phyloP scores from a whole-genome alignment of 2,329 filamentous ascomycete genomes.

The Fusarium haematococcum region DNA sequence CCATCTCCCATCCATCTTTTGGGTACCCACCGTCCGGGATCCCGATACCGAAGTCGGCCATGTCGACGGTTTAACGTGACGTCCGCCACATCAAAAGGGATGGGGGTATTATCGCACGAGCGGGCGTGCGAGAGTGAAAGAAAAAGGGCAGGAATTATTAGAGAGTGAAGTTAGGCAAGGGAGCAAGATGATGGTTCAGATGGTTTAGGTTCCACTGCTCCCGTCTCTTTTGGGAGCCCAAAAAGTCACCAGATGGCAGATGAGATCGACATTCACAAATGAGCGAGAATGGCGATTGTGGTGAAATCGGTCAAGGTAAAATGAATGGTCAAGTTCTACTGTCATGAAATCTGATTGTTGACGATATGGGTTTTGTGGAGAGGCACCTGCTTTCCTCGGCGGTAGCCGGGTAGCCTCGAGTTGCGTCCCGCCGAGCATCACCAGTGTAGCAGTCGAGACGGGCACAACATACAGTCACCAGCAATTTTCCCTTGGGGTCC shows the following conservation, averaged over 20 bases:
- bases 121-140: neutral
- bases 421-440: conserved; percentile 23
- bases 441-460: conserved; percentile 4
- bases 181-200: conserved; percentile 17
- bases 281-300: neutral
- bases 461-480: conserved; percentile 16
- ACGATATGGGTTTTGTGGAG: conserved; percentile 30
- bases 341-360: conserved; percentile 2
- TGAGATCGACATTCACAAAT: neutral
- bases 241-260: neutral
- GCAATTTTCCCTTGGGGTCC: neutral
- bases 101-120: neutral
- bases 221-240: conserved; percentile 5
- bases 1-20: conserved; percentile 6
- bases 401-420: conserved; percentile 40
- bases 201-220: conserved; percentile 22
- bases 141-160: conserved; percentile 6
- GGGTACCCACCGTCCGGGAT: conserved; percentile 51
- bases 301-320: neutral
- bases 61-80: conserved; percentile 30
- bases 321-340: neutral
- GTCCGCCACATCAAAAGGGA: conserved; percentile 31
- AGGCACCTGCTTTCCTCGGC: conserved; percentile 35
- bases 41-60: conserved; percentile 52
- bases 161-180: conserved; percentile 26